A percentile compares a stretch with the other conserved stretches of the same genome.
Conservation (phyloP, 1,284 basidiomycete species). For the Blastosporella zonata region DNA sequence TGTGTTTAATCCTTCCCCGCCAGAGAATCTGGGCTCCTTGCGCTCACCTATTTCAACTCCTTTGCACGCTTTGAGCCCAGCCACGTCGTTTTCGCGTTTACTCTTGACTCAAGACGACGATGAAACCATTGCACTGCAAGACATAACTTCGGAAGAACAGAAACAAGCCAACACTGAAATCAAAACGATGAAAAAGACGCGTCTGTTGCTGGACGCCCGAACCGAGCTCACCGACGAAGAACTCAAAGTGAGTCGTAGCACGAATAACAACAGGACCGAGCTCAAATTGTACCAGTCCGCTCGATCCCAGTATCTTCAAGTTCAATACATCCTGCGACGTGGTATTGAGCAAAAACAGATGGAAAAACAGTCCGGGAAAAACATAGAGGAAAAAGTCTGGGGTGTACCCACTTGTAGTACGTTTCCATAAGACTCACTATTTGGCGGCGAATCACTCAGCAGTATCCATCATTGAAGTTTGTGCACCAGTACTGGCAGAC, state of each 20-base stretch:
- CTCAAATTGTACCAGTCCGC: constrained; percentile 41
- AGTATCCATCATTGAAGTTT: constrained; percentile 40
- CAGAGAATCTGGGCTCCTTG: background rate
- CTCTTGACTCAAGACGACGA: constrained; percentile 41
- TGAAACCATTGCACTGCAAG: constrained; percentile 21
- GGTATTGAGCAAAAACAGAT: constrained; percentile 50
- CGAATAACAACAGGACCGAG: constrained; percentile 1
- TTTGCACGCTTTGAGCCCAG: constrained; percentile 23
- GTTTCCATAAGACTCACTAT: constrained; percentile 20
- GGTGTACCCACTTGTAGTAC: constrained; percentile 63
- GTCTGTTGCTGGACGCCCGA: constrained; percentile 54
- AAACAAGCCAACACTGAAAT: constrained; percentile 19
- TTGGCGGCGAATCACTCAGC: background rate
- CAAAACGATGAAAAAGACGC: constrained; percentile 33
- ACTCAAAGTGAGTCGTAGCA: constrained; percentile 50
- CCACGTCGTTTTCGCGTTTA: constrained; percentile 36
- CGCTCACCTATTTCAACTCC: constrained; percentile 10
- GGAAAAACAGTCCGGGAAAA: constrained; percentile 51
- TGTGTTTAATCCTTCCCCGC: background rate
- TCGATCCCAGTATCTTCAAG: constrained; percentile 63
- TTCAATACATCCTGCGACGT: constrained; percentile 51
- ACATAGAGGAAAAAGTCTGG: constrained; percentile 65
- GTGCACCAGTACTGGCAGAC: constrained; percentile 57
- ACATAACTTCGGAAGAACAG: constrained; percentile 28
- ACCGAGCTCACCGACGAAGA: constrained; percentile 79